Conservation (phyloP, 176 grass and related monocot species). For the Otatea glauca region DNA sequence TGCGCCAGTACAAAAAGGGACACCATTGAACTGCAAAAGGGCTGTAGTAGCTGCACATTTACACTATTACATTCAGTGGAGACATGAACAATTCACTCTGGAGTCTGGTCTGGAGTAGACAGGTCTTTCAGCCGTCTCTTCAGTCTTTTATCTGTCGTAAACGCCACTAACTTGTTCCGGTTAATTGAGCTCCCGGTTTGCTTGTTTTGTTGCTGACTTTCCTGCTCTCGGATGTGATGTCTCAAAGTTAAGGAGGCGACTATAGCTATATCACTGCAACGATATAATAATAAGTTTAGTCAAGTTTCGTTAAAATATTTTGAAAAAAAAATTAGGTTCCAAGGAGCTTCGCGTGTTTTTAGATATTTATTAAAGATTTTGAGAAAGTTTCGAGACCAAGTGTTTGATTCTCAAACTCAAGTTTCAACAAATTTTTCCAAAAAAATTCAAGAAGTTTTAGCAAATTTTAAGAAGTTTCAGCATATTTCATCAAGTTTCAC, state of each 20-base stretch:
- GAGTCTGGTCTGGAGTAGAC: background rate
- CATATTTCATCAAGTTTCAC: too few species aligned
- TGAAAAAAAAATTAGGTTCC: too few species aligned
- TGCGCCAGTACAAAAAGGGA: background rate
- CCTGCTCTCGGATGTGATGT: constrained; percentile 52
- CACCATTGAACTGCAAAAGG: background rate
- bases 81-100: background rate
- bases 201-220: background rate
- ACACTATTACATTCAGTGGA: background rate
- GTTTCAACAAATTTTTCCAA: too few species aligned
- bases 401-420: too few species aligned
- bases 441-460: too few species aligned
- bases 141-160: background rate
- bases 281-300: too few species aligned
- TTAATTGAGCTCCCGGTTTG: background rate
- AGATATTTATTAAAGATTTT: too few species aligned
- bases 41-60: background rate
- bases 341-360: too few species aligned
- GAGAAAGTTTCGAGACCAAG: too few species aligned
- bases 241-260: constrained; percentile 42
- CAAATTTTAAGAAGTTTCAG: too few species aligned
- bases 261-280: too few species aligned
- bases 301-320: too few species aligned
- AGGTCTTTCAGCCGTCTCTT: constrained; percentile 11
- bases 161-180: background rate